Conservation (phyloP, 768 basidiomycete species). For the Suillus bovinus region DNA sequence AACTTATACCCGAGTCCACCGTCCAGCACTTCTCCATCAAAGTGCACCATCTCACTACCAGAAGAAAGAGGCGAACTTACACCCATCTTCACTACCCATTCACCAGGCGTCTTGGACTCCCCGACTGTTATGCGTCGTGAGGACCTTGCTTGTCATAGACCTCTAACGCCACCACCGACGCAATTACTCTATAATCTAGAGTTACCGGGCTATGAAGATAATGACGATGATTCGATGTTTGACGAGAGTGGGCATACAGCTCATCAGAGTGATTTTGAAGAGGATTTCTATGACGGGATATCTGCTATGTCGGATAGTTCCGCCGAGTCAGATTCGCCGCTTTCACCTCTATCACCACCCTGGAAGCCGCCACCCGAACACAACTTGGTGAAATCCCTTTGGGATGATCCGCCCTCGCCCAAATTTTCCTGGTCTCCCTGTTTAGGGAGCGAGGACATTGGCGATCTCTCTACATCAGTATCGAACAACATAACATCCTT, state of each 20-base stretch:
- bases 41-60: conserved; percentile 26
- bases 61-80: conserved; percentile 23
- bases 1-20: conserved; percentile 32
- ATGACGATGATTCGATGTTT: conserved; percentile 16
- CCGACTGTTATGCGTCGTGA: conserved; percentile 34
- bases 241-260: conserved; percentile 17
- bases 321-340: conserved; percentile 18
- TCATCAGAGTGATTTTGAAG: conserved; percentile 19
- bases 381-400: conserved; percentile 14
- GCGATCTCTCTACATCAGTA: conserved; percentile 9
- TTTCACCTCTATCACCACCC: conserved; percentile 39
- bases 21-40: conserved; percentile 24
- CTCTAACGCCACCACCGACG: conserved; percentile 45
- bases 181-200: conserved; percentile 37
- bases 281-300: conserved; percentile 18
- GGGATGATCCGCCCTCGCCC: conserved; percentile 18
- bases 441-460: conserved; percentile 14
- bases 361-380: conserved; percentile 25
- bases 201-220: conserved; percentile 37
- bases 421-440: conserved; percentile 21
- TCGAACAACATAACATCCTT: conserved; percentile 16
- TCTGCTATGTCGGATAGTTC: conserved; percentile 19
- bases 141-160: conserved; percentile 31
- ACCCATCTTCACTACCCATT: conserved; percentile 26
- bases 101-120: conserved; percentile 36